phyloP scores from a whole-genome alignment of 495 filamentous ascomycete species.

The Podospora bellae-mahoneyi region DNA sequence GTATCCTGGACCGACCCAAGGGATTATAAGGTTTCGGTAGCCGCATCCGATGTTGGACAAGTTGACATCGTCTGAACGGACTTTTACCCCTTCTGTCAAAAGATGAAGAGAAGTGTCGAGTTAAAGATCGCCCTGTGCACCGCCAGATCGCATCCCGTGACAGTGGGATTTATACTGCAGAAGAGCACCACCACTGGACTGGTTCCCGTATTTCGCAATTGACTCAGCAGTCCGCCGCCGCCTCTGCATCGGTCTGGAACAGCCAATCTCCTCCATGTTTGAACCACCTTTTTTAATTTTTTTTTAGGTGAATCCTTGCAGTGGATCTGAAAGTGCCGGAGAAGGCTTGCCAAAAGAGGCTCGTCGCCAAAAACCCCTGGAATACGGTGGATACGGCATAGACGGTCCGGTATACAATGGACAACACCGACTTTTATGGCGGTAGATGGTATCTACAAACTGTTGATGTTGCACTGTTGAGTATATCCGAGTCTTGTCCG shows the following conservation, averaged over 20 bases:
- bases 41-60: neutral
- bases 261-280: neutral
- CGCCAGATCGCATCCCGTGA: neutral
- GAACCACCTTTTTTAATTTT: neutral
- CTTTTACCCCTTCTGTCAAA: neutral
- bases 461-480: neutral
- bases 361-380: neutral
- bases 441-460: neutral
- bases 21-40: neutral
- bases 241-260: neutral
- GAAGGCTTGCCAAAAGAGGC: neutral
- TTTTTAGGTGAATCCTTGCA: neutral
- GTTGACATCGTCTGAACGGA: neutral
- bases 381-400: neutral
- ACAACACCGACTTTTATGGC: neutral
- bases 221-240: neutral
- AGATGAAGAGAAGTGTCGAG: neutral
- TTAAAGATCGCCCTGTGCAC: neutral
- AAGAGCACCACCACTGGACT: neutral
- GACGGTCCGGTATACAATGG: neutral
- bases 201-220: neutral
- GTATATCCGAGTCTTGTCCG: constrained; percentile 4
- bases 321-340: neutral
- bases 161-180: neutral
- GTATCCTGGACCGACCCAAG: neutral